Conservation (phyloP, 202 grass and related monocot species). For the Schoenoplectus tabernaemontani region DNA sequence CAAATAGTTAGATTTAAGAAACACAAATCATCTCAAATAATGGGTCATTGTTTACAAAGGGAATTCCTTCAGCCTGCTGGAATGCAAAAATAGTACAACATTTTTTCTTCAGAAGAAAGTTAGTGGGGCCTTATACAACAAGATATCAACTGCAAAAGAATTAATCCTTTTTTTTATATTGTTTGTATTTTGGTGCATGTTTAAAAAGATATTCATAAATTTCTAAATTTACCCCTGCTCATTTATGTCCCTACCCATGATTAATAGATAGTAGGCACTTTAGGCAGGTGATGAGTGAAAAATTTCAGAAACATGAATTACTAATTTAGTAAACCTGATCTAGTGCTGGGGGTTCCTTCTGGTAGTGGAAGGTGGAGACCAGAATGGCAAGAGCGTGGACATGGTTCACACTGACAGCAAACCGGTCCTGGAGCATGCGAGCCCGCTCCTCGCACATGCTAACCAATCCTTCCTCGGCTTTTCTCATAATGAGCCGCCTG, state of each 20-base stretch:
- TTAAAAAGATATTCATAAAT: neutral
- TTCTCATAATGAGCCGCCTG: conserved; percentile 30
- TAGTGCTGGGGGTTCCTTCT: conserved; percentile 69
- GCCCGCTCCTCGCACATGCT: conserved; percentile 96
- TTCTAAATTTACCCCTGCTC: neutral
- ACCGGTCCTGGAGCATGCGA: conserved; percentile 96
- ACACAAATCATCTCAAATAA: neutral
- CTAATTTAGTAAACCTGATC: conserved; percentile 52
- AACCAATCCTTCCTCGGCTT: conserved; percentile 60
- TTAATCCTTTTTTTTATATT: neutral
- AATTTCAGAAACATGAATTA: neutral
- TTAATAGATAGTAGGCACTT: neutral
- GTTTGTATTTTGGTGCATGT: neutral
- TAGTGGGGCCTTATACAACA: neutral
- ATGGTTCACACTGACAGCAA: conserved; percentile 93
- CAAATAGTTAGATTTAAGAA: neutral
- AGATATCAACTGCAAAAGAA: neutral
- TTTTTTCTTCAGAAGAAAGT: neutral
- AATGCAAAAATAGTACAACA: neutral
- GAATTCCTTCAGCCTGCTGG: neutral
- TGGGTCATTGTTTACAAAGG: neutral
- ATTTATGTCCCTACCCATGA: neutral
- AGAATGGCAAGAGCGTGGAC: conserved; percentile 95
- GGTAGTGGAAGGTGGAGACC: conserved; percentile 91
- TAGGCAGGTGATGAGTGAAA: neutral